phyloP scores from a whole-genome alignment of 2,329 filamentous ascomycete genomes.

The Juglanconis juglandina region DNA sequence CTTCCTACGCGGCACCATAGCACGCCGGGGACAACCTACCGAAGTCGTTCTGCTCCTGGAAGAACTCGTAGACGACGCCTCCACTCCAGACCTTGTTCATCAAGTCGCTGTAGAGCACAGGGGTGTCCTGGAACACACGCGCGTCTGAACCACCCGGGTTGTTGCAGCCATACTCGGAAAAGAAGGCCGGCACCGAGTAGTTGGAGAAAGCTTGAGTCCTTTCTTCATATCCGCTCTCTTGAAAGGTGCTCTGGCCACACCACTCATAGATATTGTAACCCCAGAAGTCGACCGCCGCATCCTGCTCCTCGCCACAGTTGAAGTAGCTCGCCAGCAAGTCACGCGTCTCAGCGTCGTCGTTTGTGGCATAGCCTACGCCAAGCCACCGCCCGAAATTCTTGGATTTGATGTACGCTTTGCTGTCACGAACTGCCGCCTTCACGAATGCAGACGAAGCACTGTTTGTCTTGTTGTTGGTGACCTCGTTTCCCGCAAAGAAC shows the following conservation, averaged over 20 bases:
- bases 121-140: constrained; percentile 82
- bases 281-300: constrained; percentile 82
- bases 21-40: not conserved
- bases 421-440: constrained; percentile 95
- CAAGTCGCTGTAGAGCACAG: constrained; percentile 69
- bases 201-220: constrained; percentile 81
- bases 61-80: constrained; percentile 99
- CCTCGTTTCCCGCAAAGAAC: constrained; percentile 98
- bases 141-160: constrained; percentile 53
- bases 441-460: constrained; percentile 88
- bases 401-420: constrained; percentile 84
- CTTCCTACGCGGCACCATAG: not conserved
- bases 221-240: constrained; percentile 72
- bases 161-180: constrained; percentile 98
- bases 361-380: constrained; percentile 92
- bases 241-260: constrained; percentile 82
- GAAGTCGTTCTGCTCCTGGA: constrained; percentile 76
- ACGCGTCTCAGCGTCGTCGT: constrained; percentile 83
- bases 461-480: constrained; percentile 84
- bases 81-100: constrained; percentile 91
- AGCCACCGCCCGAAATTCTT: constrained; percentile 69
- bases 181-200: constrained; percentile 94
- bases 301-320: constrained; percentile 69
- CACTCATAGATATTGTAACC: constrained; percentile 99
- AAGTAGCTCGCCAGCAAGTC: constrained; percentile 84